These are phyloP conservation scores for Pythium chondricola DNA, from an alignment of 352 stramenopile genomes.

Conservation along the genomic window DNA sequence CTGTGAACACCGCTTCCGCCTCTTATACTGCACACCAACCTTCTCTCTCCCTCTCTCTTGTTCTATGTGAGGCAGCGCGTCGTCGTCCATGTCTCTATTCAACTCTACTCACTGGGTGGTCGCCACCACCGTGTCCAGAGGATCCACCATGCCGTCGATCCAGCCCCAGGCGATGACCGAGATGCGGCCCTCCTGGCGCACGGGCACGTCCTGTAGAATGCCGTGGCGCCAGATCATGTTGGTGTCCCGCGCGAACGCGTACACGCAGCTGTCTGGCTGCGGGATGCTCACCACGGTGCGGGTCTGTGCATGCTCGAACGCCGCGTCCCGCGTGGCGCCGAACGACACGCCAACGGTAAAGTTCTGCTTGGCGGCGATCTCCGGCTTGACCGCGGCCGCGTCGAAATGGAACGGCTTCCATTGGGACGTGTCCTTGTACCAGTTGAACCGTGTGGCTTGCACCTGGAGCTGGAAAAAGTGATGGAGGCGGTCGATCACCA, in stretches of 20 bases:
- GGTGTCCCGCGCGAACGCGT: slow-evolving; percentile 90
- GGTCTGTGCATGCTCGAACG: slow-evolving; percentile 84
- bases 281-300: slow-evolving; percentile 89
- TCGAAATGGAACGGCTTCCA: slow-evolving; percentile 95
- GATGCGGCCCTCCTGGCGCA: slow-evolving; percentile 88
- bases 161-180: slow-evolving; percentile 93
- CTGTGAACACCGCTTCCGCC: slow-evolving; percentile 5
- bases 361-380: slow-evolving; percentile 90
- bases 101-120: slow-evolving; percentile 1
- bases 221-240: slow-evolving; percentile 93
- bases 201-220: slow-evolving; percentile 80
- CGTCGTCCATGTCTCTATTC: not conserved
- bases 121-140: slow-evolving; percentile 3
- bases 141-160: slow-evolving; percentile 66
- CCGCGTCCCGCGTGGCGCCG: slow-evolving; percentile 85
- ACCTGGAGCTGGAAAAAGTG: slow-evolving; percentile 86
- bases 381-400: slow-evolving; percentile 90
- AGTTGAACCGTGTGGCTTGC: slow-evolving; percentile 94
- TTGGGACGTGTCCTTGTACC: slow-evolving; percentile 90
- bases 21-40: too few species aligned
- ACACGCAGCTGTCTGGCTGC: slow-evolving; percentile 90
- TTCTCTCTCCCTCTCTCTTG: not conserved
- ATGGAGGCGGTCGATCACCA: slow-evolving; percentile 75
- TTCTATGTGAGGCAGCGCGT: not conserved
- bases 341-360: slow-evolving; percentile 95